Conservation (phyloP, 352 stramenopile species). For the Phytophthora pluvialis region DNA sequence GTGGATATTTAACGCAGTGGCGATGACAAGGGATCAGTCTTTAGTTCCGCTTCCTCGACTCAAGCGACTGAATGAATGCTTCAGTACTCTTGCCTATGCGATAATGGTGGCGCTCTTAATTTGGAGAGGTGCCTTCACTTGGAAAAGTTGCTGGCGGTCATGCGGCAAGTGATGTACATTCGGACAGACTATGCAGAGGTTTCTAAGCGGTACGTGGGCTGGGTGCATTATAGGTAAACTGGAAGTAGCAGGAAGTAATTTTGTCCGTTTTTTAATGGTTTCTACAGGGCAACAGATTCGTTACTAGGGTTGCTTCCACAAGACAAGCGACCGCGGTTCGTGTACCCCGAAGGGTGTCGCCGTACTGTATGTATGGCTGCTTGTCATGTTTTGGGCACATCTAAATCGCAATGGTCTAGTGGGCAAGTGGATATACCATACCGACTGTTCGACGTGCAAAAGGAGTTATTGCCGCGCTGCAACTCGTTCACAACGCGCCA, state of each 20-base stretch:
- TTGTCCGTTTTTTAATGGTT: not conserved
- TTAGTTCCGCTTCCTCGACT: slow-evolving; percentile 16
- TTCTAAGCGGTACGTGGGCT: slow-evolving; percentile 21
- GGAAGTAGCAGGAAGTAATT: not conserved
- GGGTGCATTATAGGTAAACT: not conserved
- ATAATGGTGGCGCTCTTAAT: slow-evolving; percentile 18
- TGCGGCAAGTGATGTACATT: slow-evolving; percentile 27
- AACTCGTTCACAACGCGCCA: no score
- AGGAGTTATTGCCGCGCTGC: no score
- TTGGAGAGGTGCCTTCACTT: slow-evolving; percentile 26
- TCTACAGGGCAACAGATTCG: slow-evolving; percentile 7
- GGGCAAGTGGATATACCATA: no score
- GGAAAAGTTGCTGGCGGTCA: slow-evolving; percentile 23
- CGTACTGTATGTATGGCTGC: no score
- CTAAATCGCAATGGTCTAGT: not conserved
- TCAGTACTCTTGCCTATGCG: slow-evolving; percentile 14
- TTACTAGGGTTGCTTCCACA: slow-evolving; percentile 18
- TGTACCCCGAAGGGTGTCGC: slow-evolving; percentile 9
- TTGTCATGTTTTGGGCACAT: no score
- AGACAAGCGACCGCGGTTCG: slow-evolving; percentile 13
- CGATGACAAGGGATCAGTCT: slow-evolving; percentile 10
- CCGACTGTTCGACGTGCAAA: no score
- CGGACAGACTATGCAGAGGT: slow-evolving; percentile 18
- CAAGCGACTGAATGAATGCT: slow-evolving; percentile 19
- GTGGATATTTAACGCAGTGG: slow-evolving; percentile 25